phyloP scores from a whole-genome alignment of 208 protist species.

The Leptomonas pyrrhocoris region DNA sequence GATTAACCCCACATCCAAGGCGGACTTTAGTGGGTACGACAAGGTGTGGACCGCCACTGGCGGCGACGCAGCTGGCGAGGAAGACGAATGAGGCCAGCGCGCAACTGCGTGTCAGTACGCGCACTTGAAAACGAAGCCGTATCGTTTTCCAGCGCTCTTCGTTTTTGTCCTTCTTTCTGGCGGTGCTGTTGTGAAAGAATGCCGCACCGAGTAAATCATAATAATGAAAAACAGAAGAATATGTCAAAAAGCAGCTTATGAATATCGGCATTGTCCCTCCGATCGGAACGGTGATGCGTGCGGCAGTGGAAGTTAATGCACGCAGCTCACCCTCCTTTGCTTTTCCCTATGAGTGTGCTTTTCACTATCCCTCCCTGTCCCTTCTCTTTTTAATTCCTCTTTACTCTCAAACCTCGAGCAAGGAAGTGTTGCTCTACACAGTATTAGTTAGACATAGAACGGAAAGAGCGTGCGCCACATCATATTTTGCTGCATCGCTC shows the following conservation, averaged over 20 bases:
- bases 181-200: neutral
- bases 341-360: no score
- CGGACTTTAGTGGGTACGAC: slow-evolving; percentile 45
- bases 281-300: no score
- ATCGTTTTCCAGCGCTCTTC: no score
- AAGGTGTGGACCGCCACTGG: slow-evolving; percentile 72
- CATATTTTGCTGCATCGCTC: neutral
- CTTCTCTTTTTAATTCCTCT: slow-evolving; percentile 2
- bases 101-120: neutral
- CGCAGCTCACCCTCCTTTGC: no score
- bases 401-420: no score
- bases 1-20: slow-evolving; percentile 68
- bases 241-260: neutral
- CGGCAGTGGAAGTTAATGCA: no score
- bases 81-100: slow-evolving; percentile 31
- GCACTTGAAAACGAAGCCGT: no score
- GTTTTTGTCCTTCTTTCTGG: neutral
- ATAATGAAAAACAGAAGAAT: neutral
- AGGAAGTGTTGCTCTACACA: neutral
- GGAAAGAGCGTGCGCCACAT: no score
- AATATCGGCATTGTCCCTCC: no score
- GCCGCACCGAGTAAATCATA: neutral
- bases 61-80: slow-evolving; percentile 60
- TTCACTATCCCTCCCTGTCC: neutral
- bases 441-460: no score